These are phyloP conservation scores for Aspergillus felis DNA, from an alignment of 2,329 filamentous ascomycete species.

Conservation along the genomic window DNA sequence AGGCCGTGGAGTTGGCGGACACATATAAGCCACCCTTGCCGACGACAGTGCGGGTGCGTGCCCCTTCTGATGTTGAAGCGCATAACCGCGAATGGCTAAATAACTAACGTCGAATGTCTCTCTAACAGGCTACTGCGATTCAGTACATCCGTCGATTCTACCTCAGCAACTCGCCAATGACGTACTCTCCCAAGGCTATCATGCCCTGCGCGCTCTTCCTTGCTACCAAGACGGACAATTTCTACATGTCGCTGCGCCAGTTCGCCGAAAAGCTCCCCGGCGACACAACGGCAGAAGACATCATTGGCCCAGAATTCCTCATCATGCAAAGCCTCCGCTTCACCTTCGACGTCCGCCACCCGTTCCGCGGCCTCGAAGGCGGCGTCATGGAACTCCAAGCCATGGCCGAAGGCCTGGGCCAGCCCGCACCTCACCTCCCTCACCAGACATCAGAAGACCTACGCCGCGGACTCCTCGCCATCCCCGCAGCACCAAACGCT, in stretches of 20 bases:
- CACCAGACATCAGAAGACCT: constrained; percentile 30
- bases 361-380: constrained; percentile 82
- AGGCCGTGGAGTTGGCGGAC: constrained; percentile 55
- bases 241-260: constrained; percentile 62
- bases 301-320: constrained; percentile 87
- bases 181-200: constrained; percentile 85
- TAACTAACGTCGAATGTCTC: neutral
- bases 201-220: constrained; percentile 90
- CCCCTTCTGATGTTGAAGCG: constrained; percentile 15
- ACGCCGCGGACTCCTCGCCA: constrained; percentile 25
- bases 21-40: constrained; percentile 56
- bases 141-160: constrained; percentile 94
- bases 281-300: constrained; percentile 71
- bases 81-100: neutral
- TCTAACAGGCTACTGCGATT: constrained; percentile 66
- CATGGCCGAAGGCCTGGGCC: constrained; percentile 58
- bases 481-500: constrained; percentile 24
- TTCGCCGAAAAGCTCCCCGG: constrained; percentile 69
- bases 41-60: constrained; percentile 55
- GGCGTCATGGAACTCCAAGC: constrained; percentile 76
- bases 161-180: constrained; percentile 92
- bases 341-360: constrained; percentile 88
- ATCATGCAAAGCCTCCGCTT: constrained; percentile 90
- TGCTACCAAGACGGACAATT: constrained; percentile 85
- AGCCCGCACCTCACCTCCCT: constrained; percentile 26